Percentiles rank a stretch among this genome's conserved stretches.
These are phyloP conservation scores for Beauveria brongniartii DNA, from an alignment of 2,329 filamentous ascomycete genomes.

Conservation along the genomic window DNA sequence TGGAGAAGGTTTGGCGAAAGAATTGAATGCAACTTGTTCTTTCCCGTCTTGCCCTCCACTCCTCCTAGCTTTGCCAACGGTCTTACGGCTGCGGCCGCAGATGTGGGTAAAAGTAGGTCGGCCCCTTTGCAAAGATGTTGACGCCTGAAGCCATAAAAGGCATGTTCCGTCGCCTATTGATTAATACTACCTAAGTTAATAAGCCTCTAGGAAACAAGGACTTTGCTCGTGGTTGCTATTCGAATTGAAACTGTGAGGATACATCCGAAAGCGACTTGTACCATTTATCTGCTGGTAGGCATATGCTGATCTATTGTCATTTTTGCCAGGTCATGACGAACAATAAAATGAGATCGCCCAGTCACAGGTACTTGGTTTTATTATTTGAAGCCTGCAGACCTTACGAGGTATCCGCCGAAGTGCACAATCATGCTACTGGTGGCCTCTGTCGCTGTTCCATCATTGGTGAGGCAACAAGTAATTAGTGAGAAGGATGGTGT, in stretches of 20 bases:
- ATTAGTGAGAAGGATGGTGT: not conserved
- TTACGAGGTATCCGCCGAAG: conserved; percentile 2
- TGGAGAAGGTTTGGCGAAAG: not conserved
- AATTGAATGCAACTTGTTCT: not conserved
- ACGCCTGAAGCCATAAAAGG: no score
- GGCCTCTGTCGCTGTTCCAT: not conserved
- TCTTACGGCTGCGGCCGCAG: not conserved
- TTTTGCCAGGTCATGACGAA: not conserved
- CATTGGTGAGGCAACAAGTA: not conserved
- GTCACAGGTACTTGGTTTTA: conserved; percentile 1
- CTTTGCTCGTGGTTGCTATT: not conserved
- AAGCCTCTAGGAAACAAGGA: not conserved
- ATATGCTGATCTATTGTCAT: not conserved
- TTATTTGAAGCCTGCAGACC: not conserved
- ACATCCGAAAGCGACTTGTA: no score
- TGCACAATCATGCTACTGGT: not conserved
- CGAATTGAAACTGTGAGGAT: no score
- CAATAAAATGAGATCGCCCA: not conserved
- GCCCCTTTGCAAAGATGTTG: not conserved
- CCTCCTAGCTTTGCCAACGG: not conserved
- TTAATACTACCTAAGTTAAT: no score
- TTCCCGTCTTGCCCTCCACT: not conserved
- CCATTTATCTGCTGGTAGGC: no score
- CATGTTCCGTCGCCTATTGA: not conserved
- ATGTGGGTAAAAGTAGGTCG: not conserved